A percentile compares a stretch with the other conserved stretches of the same genome.
These are phyloP conservation scores for Hamigera avellanea DNA, from an alignment of 495 filamentous ascomycete species.

Conservation along the genomic window DNA sequence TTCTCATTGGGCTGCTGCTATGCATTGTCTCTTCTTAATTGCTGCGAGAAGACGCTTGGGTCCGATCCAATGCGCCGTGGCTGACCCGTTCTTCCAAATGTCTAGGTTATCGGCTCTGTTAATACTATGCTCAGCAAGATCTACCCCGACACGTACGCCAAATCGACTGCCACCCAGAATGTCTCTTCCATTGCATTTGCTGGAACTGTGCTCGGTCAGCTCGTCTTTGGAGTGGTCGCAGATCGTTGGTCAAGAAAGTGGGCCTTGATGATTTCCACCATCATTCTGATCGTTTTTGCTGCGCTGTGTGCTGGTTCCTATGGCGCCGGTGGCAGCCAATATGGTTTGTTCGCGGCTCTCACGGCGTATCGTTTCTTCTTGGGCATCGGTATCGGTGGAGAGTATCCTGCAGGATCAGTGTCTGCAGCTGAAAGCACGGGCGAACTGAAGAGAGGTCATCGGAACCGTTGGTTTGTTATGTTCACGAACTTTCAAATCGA, in stretches of 20 bases:
- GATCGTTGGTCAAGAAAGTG: constrained; percentile 79
- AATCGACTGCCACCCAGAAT: constrained; percentile 55
- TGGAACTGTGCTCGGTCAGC: constrained; percentile 76
- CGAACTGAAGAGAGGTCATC: constrained; percentile 64
- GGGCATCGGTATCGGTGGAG: constrained; percentile 54
- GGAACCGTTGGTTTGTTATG: constrained; percentile 85
- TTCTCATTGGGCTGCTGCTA: no score
- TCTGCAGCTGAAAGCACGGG: constrained; percentile 74
- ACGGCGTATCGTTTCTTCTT: constrained; percentile 78
- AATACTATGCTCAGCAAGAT: constrained; percentile 55
- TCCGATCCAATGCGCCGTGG: neutral
- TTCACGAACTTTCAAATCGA: constrained; percentile 91
- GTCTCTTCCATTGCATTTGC: constrained; percentile 76
- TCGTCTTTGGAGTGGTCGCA: constrained; percentile 69
- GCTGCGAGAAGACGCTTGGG: no score
- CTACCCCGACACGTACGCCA: constrained; percentile 51
- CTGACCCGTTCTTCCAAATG: constrained; percentile 1
- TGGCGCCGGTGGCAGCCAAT: constrained; percentile 46
- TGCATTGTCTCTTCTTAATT: no score
- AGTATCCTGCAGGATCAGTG: constrained; percentile 85
- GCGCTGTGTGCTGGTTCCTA: constrained; percentile 70
- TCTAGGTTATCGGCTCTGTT: constrained; percentile 70
- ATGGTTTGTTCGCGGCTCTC: constrained; percentile 69
- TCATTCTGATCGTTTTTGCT: constrained; percentile 75
- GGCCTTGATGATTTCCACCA: constrained; percentile 67